These are phyloP conservation scores for Exobasidium rhododendri DNA, from an alignment of 1,284 basidiomycete species.

Conservation along the genomic window DNA sequence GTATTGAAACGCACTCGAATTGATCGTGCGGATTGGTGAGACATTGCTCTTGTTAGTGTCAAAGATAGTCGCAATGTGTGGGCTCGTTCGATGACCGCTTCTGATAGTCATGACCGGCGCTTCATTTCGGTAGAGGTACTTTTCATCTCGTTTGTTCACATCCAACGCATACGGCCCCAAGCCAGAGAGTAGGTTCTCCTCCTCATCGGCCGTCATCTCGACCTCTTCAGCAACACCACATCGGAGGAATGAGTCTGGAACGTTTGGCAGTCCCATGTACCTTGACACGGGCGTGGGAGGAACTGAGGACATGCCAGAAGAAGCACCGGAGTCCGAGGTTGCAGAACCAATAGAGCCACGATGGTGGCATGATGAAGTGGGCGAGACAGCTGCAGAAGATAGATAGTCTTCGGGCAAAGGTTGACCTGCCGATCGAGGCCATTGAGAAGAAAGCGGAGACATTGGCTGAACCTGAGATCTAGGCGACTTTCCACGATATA, in stretches of 20 bases:
- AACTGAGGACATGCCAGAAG: slow-evolving; percentile 9
- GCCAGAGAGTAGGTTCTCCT: not conserved
- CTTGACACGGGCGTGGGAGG: slow-evolving; percentile 8
- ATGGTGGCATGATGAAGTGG: not conserved
- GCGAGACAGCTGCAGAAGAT: not conserved
- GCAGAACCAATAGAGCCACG: slow-evolving; percentile 9
- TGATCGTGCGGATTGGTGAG: not conserved
- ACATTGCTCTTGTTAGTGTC: not conserved
- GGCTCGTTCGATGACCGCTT: not conserved
- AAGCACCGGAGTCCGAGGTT: slow-evolving; percentile 1
- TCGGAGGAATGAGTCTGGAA: not conserved
- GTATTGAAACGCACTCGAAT: not conserved
- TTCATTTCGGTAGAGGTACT: not conserved
- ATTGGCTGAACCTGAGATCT: not conserved
- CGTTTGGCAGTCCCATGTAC: not conserved
- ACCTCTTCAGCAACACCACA: not conserved
- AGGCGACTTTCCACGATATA: not conserved
- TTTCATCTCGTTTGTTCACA: not conserved
- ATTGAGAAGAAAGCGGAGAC: not conserved
- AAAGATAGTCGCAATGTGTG: not conserved
- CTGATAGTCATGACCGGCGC: not conserved
- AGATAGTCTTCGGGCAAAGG: not conserved
- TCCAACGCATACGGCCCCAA: not conserved
- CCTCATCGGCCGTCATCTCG: not conserved
- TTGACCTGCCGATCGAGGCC: not conserved